Evolutionary conservation across 352 stramenopile species (phyloP).

Genomic region (Sclerospora graminicola): DNA sequence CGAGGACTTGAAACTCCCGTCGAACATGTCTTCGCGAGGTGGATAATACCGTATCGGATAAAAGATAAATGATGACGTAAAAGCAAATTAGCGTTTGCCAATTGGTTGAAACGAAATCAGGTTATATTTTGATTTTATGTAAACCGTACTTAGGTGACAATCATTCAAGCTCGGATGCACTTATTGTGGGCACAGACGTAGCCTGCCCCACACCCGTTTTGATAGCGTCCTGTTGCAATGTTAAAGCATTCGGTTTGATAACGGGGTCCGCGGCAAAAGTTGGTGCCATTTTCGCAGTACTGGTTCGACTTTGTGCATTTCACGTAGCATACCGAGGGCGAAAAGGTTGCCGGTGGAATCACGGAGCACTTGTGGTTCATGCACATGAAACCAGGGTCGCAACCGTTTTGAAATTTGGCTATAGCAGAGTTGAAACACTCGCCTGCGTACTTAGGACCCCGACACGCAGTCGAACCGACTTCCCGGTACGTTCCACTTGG

Average conservation of each 20-base stretch:
- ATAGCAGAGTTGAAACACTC: conserved; percentile 24
- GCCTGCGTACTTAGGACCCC: conserved; percentile 5
- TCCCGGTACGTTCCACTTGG: too few species aligned
- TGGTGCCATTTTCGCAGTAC: conserved; percentile 15
- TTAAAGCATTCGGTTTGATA: conserved; percentile 32
- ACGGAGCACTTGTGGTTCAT: conserved; percentile 22
- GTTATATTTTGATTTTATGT: too few species aligned
- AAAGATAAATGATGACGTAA: too few species aligned
- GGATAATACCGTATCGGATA: too few species aligned
- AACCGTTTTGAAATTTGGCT: conserved; percentile 22
- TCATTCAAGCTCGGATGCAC: too few species aligned
- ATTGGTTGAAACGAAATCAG: too few species aligned
- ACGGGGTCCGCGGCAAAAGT: conserved; percentile 7
- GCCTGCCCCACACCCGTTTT: conserved; percentile 13
- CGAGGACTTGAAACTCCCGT: conserved; percentile 57
- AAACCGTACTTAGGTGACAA: too few species aligned
- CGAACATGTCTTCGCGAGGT: conserved; percentile 47
- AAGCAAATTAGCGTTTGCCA: too few species aligned
- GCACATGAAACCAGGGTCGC: conserved; percentile 18
- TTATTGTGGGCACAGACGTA: conserved; percentile 22
- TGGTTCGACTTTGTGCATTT: conserved; percentile 9
- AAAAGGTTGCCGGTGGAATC: background rate
- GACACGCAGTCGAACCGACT: too few species aligned
- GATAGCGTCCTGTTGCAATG: conserved; percentile 10
- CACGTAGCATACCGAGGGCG: conserved; percentile 4